Conservation (phyloP, 306 rosid species). For the Lagenaria siceraria region DNA sequence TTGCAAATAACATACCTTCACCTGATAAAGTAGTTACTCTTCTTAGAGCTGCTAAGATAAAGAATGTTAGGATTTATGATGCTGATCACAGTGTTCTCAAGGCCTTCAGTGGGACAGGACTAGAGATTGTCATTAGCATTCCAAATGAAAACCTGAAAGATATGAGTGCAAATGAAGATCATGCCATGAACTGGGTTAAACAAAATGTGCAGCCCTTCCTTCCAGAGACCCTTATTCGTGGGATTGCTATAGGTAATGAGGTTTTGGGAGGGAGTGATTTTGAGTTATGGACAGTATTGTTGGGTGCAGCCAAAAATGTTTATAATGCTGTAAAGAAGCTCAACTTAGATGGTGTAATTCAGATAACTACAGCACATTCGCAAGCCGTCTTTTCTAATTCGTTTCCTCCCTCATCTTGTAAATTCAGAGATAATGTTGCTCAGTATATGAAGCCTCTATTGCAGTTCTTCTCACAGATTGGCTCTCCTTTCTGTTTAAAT, state of each 20-base stretch:
- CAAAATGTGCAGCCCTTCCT: slow-evolving; percentile 77
- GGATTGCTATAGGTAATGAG: slow-evolving; percentile 83
- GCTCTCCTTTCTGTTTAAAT: slow-evolving; percentile 85
- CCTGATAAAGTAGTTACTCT: slow-evolving; percentile 84
- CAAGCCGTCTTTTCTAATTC: slow-evolving; percentile 60
- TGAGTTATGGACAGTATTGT: slow-evolving; percentile 34
- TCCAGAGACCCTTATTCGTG: slow-evolving; percentile 54
- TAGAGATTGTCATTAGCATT: slow-evolving; percentile 77
- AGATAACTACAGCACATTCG: slow-evolving; percentile 71
- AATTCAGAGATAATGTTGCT: slow-evolving; percentile 37
- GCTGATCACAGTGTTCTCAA: slow-evolving; percentile 79
- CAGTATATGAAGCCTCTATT: slow-evolving; percentile 78
- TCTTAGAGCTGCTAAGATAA: slow-evolving; percentile 74
- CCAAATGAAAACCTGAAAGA: slow-evolving; percentile 53
- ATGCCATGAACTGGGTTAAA: slow-evolving; percentile 71
- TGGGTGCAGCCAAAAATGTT: slow-evolving; percentile 72
- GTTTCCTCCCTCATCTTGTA: slow-evolving; percentile 84
- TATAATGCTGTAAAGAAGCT: slow-evolving; percentile 54
- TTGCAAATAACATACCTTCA: slow-evolving; percentile 80
- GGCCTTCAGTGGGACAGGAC: slow-evolving; percentile 82
- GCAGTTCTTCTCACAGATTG: slow-evolving; percentile 69
- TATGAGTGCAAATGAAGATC: slow-evolving; percentile 60
- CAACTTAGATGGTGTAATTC: slow-evolving; percentile 32
- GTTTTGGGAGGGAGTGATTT: slow-evolving; percentile 53
- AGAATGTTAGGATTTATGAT: slow-evolving; percentile 72